Base-by-base conservation (phyloP, 2,329 filamentous ascomycete genomes). In the Esteya vermicola region DNA sequence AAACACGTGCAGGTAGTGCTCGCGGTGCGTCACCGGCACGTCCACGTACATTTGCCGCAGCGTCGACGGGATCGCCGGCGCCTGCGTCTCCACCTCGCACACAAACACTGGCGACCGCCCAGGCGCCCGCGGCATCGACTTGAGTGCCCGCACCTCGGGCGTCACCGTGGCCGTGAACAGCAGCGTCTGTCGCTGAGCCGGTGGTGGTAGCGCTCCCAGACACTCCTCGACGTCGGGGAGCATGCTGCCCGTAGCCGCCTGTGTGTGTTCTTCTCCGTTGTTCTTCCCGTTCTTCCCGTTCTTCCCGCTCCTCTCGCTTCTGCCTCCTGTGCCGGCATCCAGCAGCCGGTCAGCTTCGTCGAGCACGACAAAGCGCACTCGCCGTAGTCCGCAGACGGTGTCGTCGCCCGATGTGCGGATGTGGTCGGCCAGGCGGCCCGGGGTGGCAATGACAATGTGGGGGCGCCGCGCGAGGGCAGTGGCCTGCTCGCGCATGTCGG, bases 81-180 rank as follows among this genome's bases (percentile, higher is more conserved):
- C 68, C 58, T 73, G 72, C 5, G 79, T 85, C 57, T 89, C 83
- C 32, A 89, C 75, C 60, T 98, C 89, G 52, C 85, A 93, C 34
- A 96, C 75, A 58, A 89, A 94, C 28, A 93, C 78, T 1, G 85
- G 80, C 38, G 75, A 76, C 45, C 83, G 81, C 39, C 75, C 76
- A 2, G 75, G 68, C 33, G 76, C 69, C 30, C 74, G 67, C 9
- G 85, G 79, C 63, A 84, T 74, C 43, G 81, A 73, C 58, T 93
- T 91, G 43, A 96, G 63, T 3, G 85, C 84, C 37, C 85, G 76
- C 4, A 98, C 86, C 63, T 96, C 89, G 3, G 85, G 78, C 0
- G 91, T 96, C 33, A 98, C 78, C 2, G 91, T 98, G 14, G 91
- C 91, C 9, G 91, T 98, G 63, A 98, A 98, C 3, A 98, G 73